Evolutionary conservation across 345 rosid species (phyloP).

Genomic region (Hypericum perforatum): DNA sequence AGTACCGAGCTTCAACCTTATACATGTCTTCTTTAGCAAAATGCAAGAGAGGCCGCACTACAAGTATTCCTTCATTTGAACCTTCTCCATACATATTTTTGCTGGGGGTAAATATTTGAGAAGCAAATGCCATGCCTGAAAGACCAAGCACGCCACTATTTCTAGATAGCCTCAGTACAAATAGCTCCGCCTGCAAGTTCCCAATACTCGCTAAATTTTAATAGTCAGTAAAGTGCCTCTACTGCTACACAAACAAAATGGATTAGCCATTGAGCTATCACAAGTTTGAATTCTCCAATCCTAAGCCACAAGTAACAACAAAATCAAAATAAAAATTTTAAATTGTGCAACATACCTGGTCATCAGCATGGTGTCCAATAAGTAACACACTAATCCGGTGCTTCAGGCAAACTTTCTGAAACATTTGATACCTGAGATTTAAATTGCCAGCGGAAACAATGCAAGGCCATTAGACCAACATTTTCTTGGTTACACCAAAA

Average conservation of each 20-base stretch:
- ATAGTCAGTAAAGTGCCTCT: background rate
- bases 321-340: background rate
- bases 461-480: no score
- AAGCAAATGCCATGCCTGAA: constrained; percentile 76
- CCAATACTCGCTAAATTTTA: constrained; percentile 12
- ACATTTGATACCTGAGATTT: constrained; percentile 52
- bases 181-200: constrained; percentile 73
- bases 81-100: constrained; percentile 20
- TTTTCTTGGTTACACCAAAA: no score
- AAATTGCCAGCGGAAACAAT: background rate
- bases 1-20: constrained; percentile 28
- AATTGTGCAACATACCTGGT: constrained; percentile 45
- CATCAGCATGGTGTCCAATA: constrained; percentile 90
- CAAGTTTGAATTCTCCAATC: background rate
- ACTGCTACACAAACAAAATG: background rate
- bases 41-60: constrained; percentile 72
- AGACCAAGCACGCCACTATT: constrained; percentile 93
- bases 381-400: constrained; percentile 61
- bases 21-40: constrained; percentile 76
- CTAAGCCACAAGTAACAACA: background rate
- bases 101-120: constrained; percentile 43
- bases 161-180: constrained; percentile 82
- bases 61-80: constrained; percentile 37
- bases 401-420: constrained; percentile 47
- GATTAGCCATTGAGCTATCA: no score